Evolutionary conservation across 2,329 filamentous ascomycete genomes (phyloP), one percentile per base, ranked within the genome.

Genomic region (Cordyceps sp.): DNA sequence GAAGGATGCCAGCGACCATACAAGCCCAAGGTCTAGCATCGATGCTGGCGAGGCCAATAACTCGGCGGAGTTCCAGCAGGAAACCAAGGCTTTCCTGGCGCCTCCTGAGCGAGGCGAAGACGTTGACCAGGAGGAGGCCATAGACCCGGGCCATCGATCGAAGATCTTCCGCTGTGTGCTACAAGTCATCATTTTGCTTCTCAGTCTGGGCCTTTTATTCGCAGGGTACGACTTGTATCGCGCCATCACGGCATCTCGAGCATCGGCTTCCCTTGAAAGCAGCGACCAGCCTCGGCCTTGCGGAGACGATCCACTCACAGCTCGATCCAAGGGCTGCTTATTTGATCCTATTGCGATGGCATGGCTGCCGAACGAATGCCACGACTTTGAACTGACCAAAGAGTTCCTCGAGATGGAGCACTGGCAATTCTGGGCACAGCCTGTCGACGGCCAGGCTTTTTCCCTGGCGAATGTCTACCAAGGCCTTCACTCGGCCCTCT

Each of bases 261-360:
- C 18, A 10, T 15, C 17, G 14, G 9, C n/a, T 7, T 23, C 21
- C 12, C 7, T 23, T 7, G 21, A 23, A 12, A 7, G 21, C 12
- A 12, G 21, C 15, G n/a, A 15, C 9, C 6, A 5, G 14, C 6
- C 24, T 18, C 18, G 18, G 10, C 23, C 29, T 4, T 35, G 33
- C 24, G 33, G 33, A 12, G n/a, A n/a, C 14, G 29, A 31, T 23
- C 23, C 33, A 12, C 18, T 26, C 13, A 28, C 33, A 8, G 29
- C 33, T 15, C 23, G 33, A 6, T 27, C 20, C 33, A 16, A 14
- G 13, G 29, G 29, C 8, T 35, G 33, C 33, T 14, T 35, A 10
- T 35, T 35, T 28, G 33, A 35, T 25, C 33, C 33, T 17, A 31
- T 35, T 23, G 23, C 33, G 6, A 26, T 31, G 7, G 33, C 33